Percentiles rank a stretch among this genome's conserved stretches.
Conservation (phyloP, 2,329 filamentous ascomycete species). For the Aspergillus fructus region DNA sequence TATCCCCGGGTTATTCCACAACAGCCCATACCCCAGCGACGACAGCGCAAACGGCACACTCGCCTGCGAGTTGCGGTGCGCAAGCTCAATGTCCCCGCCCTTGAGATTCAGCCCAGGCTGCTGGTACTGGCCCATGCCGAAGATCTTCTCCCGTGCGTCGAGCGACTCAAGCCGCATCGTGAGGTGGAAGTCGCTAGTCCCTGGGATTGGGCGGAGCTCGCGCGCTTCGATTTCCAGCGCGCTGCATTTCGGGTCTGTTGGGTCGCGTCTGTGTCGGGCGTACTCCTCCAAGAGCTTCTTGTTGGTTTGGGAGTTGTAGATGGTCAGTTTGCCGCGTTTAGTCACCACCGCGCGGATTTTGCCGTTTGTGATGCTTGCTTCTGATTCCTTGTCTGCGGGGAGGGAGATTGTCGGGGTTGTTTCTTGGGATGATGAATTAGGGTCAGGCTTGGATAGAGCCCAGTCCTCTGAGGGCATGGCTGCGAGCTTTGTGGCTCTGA, state of each 20-base stretch:
- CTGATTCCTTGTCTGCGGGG: conserved; percentile 16
- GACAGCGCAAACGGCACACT: conserved; percentile 63
- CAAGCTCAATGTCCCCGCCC: conserved; percentile 62
- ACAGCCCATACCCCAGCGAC: conserved; percentile 60
- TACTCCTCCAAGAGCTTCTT: conserved; percentile 54
- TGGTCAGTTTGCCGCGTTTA: conserved; percentile 50
- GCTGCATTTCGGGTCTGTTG: conserved; percentile 58
- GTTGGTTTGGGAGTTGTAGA: conserved; percentile 45
- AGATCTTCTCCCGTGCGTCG: conserved; percentile 59
- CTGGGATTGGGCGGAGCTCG: conserved; percentile 56
- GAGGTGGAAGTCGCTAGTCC: conserved; percentile 54
- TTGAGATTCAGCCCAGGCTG: conserved; percentile 64
- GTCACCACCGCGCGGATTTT: conserved; percentile 50
- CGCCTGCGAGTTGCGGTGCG: conserved; percentile 66
- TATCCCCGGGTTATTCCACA: conserved; percentile 67
- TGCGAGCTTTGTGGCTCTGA: conserved; percentile 39
- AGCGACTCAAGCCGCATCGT: conserved; percentile 60
- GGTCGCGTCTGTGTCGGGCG: conserved; percentile 51
- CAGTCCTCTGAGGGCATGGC: conserved; percentile 38
- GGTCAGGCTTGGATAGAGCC: conserved; percentile 29
- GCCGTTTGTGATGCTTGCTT: conserved; percentile 50
- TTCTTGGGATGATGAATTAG: background rate
- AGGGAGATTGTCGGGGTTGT: conserved; percentile 15
- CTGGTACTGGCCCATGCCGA: conserved; percentile 69
- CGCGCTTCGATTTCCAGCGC: conserved; percentile 58